Evolutionary conservation across 1,284 basidiomycete genomes (phyloP).

Genomic region (Trichosporon sp.): DNA sequence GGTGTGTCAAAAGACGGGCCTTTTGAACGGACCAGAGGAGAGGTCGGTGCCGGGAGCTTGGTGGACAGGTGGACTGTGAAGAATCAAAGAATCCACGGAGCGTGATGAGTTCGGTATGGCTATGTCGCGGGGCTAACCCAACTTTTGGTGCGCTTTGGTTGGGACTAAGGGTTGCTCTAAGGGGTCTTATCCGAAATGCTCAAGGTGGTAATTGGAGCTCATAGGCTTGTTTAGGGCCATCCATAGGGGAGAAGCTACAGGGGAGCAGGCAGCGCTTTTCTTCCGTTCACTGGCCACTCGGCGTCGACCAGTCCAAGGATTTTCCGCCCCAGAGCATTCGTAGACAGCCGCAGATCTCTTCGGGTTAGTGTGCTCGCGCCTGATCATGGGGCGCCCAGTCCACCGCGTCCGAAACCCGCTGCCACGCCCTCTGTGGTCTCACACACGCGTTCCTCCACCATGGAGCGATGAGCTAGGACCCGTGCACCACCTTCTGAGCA

Average conservation of each 20-base stretch:
- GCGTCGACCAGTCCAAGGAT: not conserved
- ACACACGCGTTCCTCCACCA: not conserved
- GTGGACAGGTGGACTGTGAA: not conserved
- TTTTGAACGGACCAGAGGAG: not conserved
- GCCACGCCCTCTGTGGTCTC: not conserved
- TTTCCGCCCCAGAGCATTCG: not conserved
- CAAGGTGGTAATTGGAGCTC: constrained; percentile 8
- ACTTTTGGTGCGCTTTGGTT: not conserved
- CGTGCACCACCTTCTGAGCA: not conserved
- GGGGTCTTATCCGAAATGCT: not conserved
- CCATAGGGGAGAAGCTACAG: not conserved
- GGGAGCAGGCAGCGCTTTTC: not conserved
- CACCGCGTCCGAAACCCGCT: not conserved
- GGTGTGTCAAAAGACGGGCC: not conserved
- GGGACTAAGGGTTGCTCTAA: not conserved
- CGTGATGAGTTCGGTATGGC: not conserved
- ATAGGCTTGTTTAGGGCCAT: constrained; percentile 2
- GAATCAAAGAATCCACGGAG: not conserved
- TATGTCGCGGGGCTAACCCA: too few relatives aligned
- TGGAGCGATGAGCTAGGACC: not conserved
- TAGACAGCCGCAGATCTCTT: not conserved
- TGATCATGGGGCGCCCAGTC: too few relatives aligned
- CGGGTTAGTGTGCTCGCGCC: not conserved
- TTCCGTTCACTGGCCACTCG: not conserved
- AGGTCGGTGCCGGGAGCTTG: not conserved